Percentiles rank a stretch among this genome's conserved stretches.
Evolutionary conservation across 1,284 basidiomycete species (phyloP).

Genomic region (Sporisorium iseilematis-ciliati): DNA sequence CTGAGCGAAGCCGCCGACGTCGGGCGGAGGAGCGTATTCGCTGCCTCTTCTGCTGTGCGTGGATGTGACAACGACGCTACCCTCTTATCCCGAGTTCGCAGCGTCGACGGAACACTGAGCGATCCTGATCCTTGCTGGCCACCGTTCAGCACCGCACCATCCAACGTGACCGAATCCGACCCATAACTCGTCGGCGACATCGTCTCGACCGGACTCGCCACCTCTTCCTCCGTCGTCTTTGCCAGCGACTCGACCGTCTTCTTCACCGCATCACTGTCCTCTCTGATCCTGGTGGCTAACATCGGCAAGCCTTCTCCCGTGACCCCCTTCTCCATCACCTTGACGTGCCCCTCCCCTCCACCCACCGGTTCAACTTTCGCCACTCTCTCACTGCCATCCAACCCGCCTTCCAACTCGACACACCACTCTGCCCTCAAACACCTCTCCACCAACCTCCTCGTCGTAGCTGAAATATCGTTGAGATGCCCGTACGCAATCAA

Average conservation of each 20-base stretch:
- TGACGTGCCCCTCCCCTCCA: conserved; percentile 46
- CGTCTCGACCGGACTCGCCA: conserved; percentile 10
- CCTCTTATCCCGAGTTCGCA: conserved; percentile 41
- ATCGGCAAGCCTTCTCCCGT: conserved; percentile 47
- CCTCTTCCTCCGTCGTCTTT: conserved; percentile 27
- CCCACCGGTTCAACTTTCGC: conserved; percentile 48
- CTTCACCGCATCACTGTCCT: conserved; percentile 21
- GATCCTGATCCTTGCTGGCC: conserved; percentile 8
- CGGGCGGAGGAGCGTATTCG: conserved; percentile 12
- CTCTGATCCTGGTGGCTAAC: conserved; percentile 34
- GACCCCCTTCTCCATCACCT: conserved; percentile 39
- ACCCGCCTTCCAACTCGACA: conserved; percentile 66
- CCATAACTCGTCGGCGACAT: conserved; percentile 6
- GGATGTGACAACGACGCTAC: conserved; percentile 49
- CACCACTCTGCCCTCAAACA: conserved; percentile 91
- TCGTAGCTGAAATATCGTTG: conserved; percentile 79
- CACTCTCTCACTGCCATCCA: conserved; percentile 41
- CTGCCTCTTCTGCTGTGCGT: neutral
- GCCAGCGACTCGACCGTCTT: conserved; percentile 30
- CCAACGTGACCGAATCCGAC: conserved; percentile 7
- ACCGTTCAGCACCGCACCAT: neutral
- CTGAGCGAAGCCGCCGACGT: conserved; percentile 25
- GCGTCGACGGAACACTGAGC: conserved; percentile 24
- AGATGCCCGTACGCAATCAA: conserved; percentile 81
- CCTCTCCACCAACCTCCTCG: conserved; percentile 88